These are phyloP conservation scores for Rhodotorula sp. DNA, from an alignment of 1,284 basidiomycete species.

Conservation along the genomic window DNA sequence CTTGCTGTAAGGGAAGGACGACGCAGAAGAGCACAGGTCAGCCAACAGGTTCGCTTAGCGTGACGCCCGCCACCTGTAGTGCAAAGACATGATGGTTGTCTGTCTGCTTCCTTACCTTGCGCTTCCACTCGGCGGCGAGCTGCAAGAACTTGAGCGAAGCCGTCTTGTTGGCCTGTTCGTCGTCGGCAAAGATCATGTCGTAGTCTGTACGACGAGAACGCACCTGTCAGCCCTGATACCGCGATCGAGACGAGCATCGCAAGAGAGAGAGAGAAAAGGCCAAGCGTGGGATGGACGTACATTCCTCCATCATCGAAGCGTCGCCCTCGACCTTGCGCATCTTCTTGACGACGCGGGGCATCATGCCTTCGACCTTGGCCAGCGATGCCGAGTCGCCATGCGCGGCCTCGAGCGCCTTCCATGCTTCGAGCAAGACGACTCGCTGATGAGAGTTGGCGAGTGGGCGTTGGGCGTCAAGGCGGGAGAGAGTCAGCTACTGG, in stretches of 20 bases:
- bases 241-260: too few species aligned
- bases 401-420: slow-evolving; percentile 84
- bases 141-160: slow-evolving; percentile 84
- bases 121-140: slow-evolving; percentile 82
- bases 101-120: slow-evolving; percentile 15
- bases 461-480: neutral
- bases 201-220: slow-evolving; percentile 61
- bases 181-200: slow-evolving; percentile 92
- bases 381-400: slow-evolving; percentile 66
- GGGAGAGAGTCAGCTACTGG: too few species aligned
- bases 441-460: slow-evolving; percentile 56
- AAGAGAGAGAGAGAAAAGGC: slow-evolving; percentile 5
- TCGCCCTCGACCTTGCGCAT: slow-evolving; percentile 78
- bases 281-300: slow-evolving; percentile 53
- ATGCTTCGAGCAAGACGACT: slow-evolving; percentile 82
- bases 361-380: slow-evolving; percentile 77
- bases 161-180: slow-evolving; percentile 78
- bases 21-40: neutral
- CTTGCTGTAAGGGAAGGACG: slow-evolving; percentile 1
- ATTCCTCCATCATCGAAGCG: slow-evolving; percentile 77
- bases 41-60: neutral
- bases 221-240: neutral
- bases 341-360: slow-evolving; percentile 85
- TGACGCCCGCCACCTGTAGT: neutral
- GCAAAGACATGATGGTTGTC: too few species aligned